Evolutionary conservation across 2,329 filamentous ascomycete genomes (phyloP).

Genomic region (Beauveria bassiana): DNA sequence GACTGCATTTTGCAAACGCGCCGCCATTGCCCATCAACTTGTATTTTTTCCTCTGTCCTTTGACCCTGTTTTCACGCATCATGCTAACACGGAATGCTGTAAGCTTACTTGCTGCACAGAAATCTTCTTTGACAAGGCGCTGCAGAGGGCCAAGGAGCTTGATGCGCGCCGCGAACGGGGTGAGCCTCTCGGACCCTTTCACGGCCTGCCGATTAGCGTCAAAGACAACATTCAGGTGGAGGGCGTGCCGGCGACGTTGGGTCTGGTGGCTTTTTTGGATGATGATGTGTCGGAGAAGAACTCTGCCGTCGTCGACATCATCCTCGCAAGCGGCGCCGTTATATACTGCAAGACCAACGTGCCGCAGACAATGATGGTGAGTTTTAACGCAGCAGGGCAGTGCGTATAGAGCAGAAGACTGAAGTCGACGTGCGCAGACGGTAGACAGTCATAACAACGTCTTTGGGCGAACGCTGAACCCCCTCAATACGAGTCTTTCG

Average conservation of each 20-base stretch:
- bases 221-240: constrained; percentile 20
- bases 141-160: constrained; percentile 13
- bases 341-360: constrained; percentile 18
- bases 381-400: background rate
- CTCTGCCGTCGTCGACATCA: constrained; percentile 18
- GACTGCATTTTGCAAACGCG: constrained; percentile 23
- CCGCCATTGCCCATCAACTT: constrained; percentile 22
- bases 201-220: constrained; percentile 19
- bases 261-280: constrained; percentile 19
- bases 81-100: background rate
- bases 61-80: background rate
- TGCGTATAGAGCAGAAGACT: background rate
- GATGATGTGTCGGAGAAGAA: constrained; percentile 15
- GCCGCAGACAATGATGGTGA: constrained; percentile 10
- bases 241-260: constrained; percentile 19
- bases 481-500: constrained; percentile 45
- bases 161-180: constrained; percentile 13
- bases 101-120: constrained; percentile 32
- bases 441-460: constrained; percentile 37
- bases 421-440: constrained; percentile 12
- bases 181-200: constrained; percentile 14
- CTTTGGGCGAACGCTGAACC: constrained; percentile 51
- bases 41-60: constrained; percentile 13
- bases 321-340: constrained; percentile 21
- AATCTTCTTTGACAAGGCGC: constrained; percentile 34